phyloP scores from a whole-genome alignment of 192 early-diverging fungal genomes.

The Cladochytrium replicatum region DNA sequence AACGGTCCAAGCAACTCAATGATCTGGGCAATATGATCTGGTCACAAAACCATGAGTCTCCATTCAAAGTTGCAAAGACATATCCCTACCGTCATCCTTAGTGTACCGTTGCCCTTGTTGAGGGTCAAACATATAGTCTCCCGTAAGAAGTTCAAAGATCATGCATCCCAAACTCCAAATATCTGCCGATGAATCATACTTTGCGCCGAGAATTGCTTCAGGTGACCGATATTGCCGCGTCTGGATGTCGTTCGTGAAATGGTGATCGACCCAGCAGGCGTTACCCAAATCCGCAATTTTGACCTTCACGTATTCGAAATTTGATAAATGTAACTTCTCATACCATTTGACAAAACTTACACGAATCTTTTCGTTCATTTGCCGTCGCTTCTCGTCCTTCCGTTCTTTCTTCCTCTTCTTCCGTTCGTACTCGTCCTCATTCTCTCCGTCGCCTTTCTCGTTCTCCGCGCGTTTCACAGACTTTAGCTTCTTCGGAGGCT shows the following conservation, averaged over 20 bases:
- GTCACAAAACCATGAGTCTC: too few relatives aligned
- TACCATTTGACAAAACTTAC: constrained; percentile 8
- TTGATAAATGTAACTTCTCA: too few relatives aligned
- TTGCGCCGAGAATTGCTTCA: constrained; percentile 83
- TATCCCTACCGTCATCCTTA: constrained; percentile 74
- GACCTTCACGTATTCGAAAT: constrained; percentile 34
- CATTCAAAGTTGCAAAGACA: too few relatives aligned
- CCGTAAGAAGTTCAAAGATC: constrained; percentile 87
- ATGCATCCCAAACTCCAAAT: constrained; percentile 93
- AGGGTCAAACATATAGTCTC: constrained; percentile 93
- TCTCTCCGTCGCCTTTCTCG: constrained; percentile 2
- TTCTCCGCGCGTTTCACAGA: constrained; percentile 10
- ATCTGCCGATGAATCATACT: constrained; percentile 79
- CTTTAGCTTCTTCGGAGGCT: constrained; percentile 3
- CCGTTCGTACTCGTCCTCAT: constrained; percentile 6
- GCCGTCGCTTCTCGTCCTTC: constrained; percentile 10
- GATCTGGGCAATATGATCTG: constrained; percentile 95
- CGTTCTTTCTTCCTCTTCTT: constrained; percentile 24
- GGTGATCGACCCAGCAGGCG: constrained; percentile 90
- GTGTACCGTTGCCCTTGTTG: constrained; percentile 68
- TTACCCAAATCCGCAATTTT: constrained; percentile 97
- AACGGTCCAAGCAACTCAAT: constrained; percentile 86
- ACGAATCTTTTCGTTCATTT: constrained; percentile 28
- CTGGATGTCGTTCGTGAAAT: constrained; percentile 94
- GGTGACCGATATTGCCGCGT: constrained; percentile 95